Conservation (phyloP, 371 early-diverging fungal species). For the Rhizopus stolonifer region DNA sequence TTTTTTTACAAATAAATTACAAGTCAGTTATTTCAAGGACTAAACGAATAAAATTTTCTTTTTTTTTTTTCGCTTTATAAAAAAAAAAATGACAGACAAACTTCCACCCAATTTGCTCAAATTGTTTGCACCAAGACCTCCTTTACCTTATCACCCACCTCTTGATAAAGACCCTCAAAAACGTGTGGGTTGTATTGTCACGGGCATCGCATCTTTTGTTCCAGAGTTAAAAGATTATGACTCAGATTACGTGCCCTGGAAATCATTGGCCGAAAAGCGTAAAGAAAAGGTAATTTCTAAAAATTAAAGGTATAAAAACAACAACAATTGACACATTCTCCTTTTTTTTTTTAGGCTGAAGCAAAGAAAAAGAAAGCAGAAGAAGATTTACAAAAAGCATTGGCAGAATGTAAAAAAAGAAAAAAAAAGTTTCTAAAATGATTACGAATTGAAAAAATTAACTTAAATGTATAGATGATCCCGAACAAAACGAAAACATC, state of each 20-base stretch:
- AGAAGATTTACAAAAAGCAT: slow-evolving; percentile 55
- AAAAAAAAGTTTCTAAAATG: background rate
- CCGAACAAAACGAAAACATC: slow-evolving; percentile 66
- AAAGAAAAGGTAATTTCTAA: slow-evolving; percentile 66
- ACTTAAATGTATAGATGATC: slow-evolving; percentile 58
- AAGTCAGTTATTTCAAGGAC: background rate
- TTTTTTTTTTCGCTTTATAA: background rate
- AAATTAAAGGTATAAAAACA: too few species aligned
- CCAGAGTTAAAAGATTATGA: slow-evolving; percentile 64
- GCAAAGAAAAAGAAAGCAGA: slow-evolving; percentile 57
- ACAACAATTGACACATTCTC: too few species aligned
- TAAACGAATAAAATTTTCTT: background rate
- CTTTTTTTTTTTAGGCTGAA: slow-evolving; percentile 51
- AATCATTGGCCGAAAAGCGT: slow-evolving; percentile 66
- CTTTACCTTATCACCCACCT: slow-evolving; percentile 69
- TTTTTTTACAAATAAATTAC: too few species aligned
- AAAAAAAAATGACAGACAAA: slow-evolving; percentile 63
- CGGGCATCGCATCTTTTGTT: slow-evolving; percentile 71
- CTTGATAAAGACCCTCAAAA: slow-evolving; percentile 73
- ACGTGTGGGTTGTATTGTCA: slow-evolving; percentile 58
- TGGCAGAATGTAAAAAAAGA: slow-evolving; percentile 51
- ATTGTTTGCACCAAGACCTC: slow-evolving; percentile 93
- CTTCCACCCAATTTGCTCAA: slow-evolving; percentile 84
- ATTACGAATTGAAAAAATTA: slow-evolving; percentile 22
- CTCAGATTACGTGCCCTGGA: slow-evolving; percentile 73